phyloP scores from a whole-genome alignment of 2,329 filamentous ascomycete genomes.

The Epichloe glyceriae region DNA sequence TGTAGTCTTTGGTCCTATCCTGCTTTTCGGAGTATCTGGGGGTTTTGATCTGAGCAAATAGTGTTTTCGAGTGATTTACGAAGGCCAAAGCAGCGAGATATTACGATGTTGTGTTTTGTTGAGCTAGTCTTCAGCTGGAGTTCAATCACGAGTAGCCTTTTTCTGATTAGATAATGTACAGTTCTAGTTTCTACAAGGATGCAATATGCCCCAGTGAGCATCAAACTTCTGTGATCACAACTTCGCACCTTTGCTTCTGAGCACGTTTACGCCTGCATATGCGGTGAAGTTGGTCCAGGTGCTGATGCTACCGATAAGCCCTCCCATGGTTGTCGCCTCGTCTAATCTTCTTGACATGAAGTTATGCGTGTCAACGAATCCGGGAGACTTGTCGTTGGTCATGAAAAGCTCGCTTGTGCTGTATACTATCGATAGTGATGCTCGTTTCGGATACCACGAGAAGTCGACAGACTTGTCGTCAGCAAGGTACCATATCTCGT shows the following conservation, averaged over 20 bases:
- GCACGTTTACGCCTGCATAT: slow-evolving; percentile 62
- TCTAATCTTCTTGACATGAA: slow-evolving; percentile 67
- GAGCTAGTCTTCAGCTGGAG: background rate
- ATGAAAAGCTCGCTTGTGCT: slow-evolving; percentile 81
- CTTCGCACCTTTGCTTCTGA: slow-evolving; percentile 77
- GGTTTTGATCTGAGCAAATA: background rate
- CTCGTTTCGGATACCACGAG: slow-evolving; percentile 68
- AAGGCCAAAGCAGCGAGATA: background rate
- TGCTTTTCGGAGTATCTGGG: background rate
- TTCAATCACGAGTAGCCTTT: background rate
- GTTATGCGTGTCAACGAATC: slow-evolving; percentile 62
- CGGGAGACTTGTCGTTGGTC: slow-evolving; percentile 69
- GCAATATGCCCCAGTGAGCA: background rate
- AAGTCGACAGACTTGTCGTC: slow-evolving; percentile 72
- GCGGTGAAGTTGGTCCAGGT: slow-evolving; percentile 78
- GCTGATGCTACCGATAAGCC: slow-evolving; percentile 48
- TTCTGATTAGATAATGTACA: background rate
- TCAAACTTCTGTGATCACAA: slow-evolving; percentile 36
- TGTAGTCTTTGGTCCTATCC: background rate
- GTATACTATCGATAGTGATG: slow-evolving; percentile 42
- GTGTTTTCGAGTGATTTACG: background rate
- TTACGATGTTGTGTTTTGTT: background rate
- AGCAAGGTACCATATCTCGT: slow-evolving; percentile 83
- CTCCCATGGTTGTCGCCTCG: slow-evolving; percentile 52
- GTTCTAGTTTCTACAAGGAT: background rate